Evolutionary conservation across 1,284 basidiomycete genomes (phyloP).

Genomic region (Boletus albobrunnescens): DNA sequence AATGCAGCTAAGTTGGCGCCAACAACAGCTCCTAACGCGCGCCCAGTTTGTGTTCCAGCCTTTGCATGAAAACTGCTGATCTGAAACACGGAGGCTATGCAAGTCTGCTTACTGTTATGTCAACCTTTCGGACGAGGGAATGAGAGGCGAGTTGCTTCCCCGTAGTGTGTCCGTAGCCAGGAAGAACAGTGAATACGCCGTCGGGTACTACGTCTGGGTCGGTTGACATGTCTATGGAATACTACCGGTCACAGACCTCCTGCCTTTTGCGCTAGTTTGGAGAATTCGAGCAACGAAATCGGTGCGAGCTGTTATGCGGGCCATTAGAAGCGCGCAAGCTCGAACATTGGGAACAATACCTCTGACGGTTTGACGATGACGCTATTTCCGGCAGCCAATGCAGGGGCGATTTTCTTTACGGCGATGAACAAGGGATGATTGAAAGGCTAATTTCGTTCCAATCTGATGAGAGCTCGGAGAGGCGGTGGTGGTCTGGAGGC

Average conservation of each 20-base stretch:
- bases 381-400: slow-evolving; percentile 79
- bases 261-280: slow-evolving; percentile 55
- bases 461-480: slow-evolving; percentile 6
- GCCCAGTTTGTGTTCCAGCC: slow-evolving; percentile 76
- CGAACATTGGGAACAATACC: slow-evolving; percentile 32
- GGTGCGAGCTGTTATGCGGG: slow-evolving; percentile 57
- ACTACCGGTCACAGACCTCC: slow-evolving; percentile 47
- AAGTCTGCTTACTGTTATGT: slow-evolving; percentile 60
- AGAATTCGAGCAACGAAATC: slow-evolving; percentile 73
- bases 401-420: slow-evolving; percentile 81
- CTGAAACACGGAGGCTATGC: background rate
- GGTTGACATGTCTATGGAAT: background rate
- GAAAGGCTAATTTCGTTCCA: slow-evolving; percentile 54
- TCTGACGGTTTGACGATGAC: slow-evolving; percentile 82
- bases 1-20: slow-evolving; percentile 68
- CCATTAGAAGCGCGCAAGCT: background rate
- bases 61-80: slow-evolving; percentile 28
- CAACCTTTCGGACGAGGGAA: slow-evolving; percentile 69
- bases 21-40: slow-evolving; percentile 63
- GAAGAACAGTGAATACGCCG: slow-evolving; percentile 70
- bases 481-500: slow-evolving; percentile 13
- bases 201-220: slow-evolving; percentile 52
- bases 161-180: slow-evolving; percentile 61
- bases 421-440: slow-evolving; percentile 82
- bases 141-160: slow-evolving; percentile 64